phyloP scores from a whole-genome alignment of 495 filamentous ascomycete genomes.

The Staphylotrichum longicolle region DNA sequence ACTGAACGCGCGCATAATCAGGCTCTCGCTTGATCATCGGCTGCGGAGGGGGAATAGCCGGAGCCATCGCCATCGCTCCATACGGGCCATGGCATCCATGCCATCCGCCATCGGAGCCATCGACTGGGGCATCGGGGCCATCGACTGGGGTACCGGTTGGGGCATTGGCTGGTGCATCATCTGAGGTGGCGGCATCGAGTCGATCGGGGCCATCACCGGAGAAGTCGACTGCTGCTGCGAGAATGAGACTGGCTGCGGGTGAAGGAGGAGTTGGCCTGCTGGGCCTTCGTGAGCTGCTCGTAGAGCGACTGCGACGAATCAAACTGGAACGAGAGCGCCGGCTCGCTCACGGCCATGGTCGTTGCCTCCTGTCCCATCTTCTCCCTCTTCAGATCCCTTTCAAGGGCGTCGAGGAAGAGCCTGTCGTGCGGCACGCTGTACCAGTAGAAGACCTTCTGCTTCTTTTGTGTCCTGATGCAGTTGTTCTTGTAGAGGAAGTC shows the following conservation, averaged over 20 bases:
- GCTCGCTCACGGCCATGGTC: conserved; percentile 92
- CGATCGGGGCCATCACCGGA: conserved; percentile 87
- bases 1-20: conserved; percentile 71
- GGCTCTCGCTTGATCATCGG: conserved; percentile 79
- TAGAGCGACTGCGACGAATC: conserved; percentile 98
- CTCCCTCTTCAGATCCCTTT: conserved; percentile 95
- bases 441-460: conserved; percentile 99
- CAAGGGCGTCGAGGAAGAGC: conserved; percentile 93
- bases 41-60: conserved; percentile 61
- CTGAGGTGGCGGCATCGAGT: conserved; percentile 68
- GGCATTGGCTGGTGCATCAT: conserved; percentile 34
- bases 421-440: conserved; percentile 98
- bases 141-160: conserved; percentile 44
- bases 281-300: conserved; percentile 98
- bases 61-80: conserved; percentile 60
- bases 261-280: conserved; percentile 95
- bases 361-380: conserved; percentile 99
- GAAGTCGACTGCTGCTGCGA: conserved; percentile 72
- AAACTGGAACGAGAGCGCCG: conserved; percentile 96
- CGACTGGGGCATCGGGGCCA: conserved; percentile 74
- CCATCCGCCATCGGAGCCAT: conserved; percentile 82
- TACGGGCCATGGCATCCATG: conserved; percentile 71
- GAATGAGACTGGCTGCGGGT: conserved; percentile 76
- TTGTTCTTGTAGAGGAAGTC: conserved; percentile 99
- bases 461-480: conserved; percentile 99